phyloP scores from a whole-genome alignment of 2,329 filamentous ascomycete species.

The Botrytis paeoniae region DNA sequence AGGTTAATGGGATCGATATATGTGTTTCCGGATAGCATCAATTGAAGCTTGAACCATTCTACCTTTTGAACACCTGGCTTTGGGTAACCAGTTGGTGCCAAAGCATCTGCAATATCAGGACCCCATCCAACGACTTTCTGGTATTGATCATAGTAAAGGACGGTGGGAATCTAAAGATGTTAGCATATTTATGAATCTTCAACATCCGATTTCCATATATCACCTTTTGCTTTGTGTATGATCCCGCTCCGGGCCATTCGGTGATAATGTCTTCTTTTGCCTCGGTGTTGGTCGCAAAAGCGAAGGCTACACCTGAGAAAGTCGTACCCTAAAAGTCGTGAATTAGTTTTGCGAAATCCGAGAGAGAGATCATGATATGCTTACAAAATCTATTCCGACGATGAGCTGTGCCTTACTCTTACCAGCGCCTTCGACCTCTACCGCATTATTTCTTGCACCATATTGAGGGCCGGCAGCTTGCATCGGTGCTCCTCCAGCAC shows the following conservation, averaged over 20 bases:
- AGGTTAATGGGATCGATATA: constrained; percentile 99
- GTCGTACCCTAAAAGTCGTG: constrained; percentile 71
- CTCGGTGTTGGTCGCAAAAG: constrained; percentile 91
- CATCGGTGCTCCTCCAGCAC: constrained; percentile 28
- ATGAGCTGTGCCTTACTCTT: constrained; percentile 96
- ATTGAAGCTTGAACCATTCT: constrained; percentile 99
- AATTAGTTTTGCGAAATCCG: constrained; percentile 21
- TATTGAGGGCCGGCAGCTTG: constrained; percentile 34
- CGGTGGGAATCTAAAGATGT: constrained; percentile 78
- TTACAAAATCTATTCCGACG: constrained; percentile 97
- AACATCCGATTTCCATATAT: constrained; percentile 21
- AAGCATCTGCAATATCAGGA: constrained; percentile 93
- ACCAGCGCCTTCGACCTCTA: constrained; percentile 83
- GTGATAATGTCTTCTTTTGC: constrained; percentile 98
- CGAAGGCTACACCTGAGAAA: constrained; percentile 95
- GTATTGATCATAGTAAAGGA: constrained; percentile 99
- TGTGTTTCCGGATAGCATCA: constrained; percentile 98
- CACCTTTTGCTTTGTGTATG: constrained; percentile 98
- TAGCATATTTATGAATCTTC: constrained; percentile 21
- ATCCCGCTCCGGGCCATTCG: constrained; percentile 96
- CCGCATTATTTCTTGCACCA: constrained; percentile 44
- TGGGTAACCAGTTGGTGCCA: constrained; percentile 94
- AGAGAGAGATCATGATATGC: constrained; percentile 39
- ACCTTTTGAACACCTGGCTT: constrained; percentile 98
- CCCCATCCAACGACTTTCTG: constrained; percentile 99